Evolutionary conservation across 805 yeast species (phyloP), one percentile per base, ranked within the genome.

Genomic region (Cyberlindnera bimundalis): DNA sequence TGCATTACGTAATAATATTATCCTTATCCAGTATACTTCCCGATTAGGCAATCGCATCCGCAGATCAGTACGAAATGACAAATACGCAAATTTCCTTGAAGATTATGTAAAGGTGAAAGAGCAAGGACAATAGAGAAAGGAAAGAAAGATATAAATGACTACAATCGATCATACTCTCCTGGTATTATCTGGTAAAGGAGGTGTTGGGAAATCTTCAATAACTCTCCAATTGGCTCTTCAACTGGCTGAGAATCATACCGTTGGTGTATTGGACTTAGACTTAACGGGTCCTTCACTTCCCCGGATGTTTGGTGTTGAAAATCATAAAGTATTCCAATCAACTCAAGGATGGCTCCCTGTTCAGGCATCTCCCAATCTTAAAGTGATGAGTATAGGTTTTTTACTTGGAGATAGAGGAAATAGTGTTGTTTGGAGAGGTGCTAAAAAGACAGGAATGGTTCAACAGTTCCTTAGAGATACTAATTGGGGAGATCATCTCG

Each of bases 381-480:
- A 76, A 56, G 63, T 91, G 11, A 72, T 49, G 46, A 44, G 43
- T 31, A 41, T 93, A 12, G 99, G 98, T 6, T 93, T 93, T 58
- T 63, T 93, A 37, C 64, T 93, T 6, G 81, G 83, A 19, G 82
- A 87, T 56, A 65, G 98, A 47, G 95, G 95, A 20, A 86, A 84
- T 54, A 80, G 95, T 19, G 93, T 93, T 14, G 97, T 93, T 9
- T 93, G 99, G 99, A 72, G 98, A 57, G 99, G 99, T 0, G 99
- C 99, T 3, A 89, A 91, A 64, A 93, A 95, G 59, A 90, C 97
- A 0, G 96, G 97, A 12, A 93, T 93, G 98, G 85, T 93, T 27
- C 76, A 90, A 46, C 99, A 93, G 65, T 91, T 93, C 58, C 68
- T 95, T 30, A 76, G 78, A 46, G 98, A 93, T 59, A 96, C 91